These are phyloP conservation scores for Eutrema japonicum DNA, from an alignment of 345 rosid genomes.

Conservation along the genomic window DNA sequence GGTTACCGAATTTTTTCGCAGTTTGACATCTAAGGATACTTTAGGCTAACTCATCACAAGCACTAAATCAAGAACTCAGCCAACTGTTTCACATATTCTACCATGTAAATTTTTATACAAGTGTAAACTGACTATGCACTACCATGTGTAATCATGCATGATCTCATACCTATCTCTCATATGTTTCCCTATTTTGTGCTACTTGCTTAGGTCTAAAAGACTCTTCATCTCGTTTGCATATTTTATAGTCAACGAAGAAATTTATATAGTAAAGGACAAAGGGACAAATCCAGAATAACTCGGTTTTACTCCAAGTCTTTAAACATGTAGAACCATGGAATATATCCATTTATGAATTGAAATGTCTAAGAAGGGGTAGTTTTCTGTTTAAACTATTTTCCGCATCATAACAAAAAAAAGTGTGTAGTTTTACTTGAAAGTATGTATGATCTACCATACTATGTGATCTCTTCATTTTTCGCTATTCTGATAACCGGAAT, in stretches of 20 bases:
- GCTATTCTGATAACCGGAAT: too few relatives aligned
- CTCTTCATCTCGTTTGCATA: not conserved
- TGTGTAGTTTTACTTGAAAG: not conserved
- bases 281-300: too few relatives aligned
- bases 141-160: not conserved
- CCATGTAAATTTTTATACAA: too few relatives aligned
- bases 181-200: not conserved
- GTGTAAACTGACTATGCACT: not conserved
- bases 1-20: not conserved
- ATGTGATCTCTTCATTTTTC: too few relatives aligned
- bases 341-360: too few relatives aligned
- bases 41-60: not conserved
- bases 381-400: too few relatives aligned
- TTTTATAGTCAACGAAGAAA: not conserved
- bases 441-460: not conserved
- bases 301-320: too few relatives aligned
- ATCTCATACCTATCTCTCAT: not conserved
- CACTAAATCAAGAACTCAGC: not conserved
- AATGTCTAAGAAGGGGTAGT: too few relatives aligned
- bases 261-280: not conserved
- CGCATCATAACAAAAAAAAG: too few relatives aligned
- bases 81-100: constrained; percentile 14
- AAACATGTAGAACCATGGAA: too few relatives aligned
- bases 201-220: not conserved
- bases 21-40: not conserved